Conservation (phyloP, 1,139 yeast genomes). For the Pichia sp. region DNA sequence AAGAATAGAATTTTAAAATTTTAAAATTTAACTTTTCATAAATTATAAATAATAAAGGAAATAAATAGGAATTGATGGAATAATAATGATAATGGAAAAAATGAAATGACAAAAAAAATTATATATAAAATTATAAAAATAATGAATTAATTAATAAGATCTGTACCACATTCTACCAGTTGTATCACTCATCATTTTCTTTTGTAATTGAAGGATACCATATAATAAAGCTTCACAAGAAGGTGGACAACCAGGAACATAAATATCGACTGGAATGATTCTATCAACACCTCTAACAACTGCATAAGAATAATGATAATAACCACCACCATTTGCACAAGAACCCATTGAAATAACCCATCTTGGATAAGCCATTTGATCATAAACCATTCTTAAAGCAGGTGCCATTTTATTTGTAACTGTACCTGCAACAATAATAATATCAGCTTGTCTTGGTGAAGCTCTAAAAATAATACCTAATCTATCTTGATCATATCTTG, state of each 20-base stretch:
- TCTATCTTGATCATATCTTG: slow-evolving; percentile 90
- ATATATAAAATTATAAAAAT: background rate
- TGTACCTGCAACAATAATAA: slow-evolving; percentile 91
- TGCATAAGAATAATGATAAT: slow-evolving; percentile 83
- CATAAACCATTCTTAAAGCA: slow-evolving; percentile 86
- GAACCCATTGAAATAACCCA: slow-evolving; percentile 92
- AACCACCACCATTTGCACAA: slow-evolving; percentile 93
- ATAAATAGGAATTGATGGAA: background rate
- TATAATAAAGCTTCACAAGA: slow-evolving; percentile 88
- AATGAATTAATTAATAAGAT: slow-evolving; percentile 24
- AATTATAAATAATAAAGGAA: background rate
- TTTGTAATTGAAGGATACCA: slow-evolving; percentile 83
- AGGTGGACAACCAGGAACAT: slow-evolving; percentile 93
- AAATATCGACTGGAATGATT: slow-evolving; percentile 81
- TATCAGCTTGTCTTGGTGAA: slow-evolving; percentile 89
- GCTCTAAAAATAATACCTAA: slow-evolving; percentile 92
- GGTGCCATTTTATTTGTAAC: slow-evolving; percentile 93
- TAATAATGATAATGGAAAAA: background rate
- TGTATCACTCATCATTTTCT: slow-evolving; percentile 80
- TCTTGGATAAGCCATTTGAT: slow-evolving; percentile 92
- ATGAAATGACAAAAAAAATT: background rate
- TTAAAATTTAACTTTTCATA: background rate
- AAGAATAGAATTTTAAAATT: no score
- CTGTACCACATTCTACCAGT: slow-evolving; percentile 86
- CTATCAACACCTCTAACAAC: slow-evolving; percentile 91